Evolutionary conservation across 2,329 filamentous ascomycete species (phyloP), one percentile per base, ranked within the genome.

Genomic region (Raffaelea deltoideospora): DNA sequence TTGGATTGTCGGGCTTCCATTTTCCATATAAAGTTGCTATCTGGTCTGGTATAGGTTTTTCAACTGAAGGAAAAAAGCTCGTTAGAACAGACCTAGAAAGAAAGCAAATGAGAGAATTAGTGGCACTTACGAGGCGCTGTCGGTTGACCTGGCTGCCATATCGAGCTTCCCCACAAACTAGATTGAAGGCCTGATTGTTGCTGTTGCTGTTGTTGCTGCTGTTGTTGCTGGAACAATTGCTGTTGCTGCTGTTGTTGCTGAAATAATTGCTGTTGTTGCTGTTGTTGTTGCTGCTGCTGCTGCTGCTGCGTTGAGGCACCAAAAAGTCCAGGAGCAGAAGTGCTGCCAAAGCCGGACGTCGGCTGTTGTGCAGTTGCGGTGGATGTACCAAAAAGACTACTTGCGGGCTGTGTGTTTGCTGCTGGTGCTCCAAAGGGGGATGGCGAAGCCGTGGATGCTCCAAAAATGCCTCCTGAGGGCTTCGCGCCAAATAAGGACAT

Each of bases 21-120:
- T 87, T 86, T 41, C 73, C 64, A 36, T 73, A 62, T 29, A 90
- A 67, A 20, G 75, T 64, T 42, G 68, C 64, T 54, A 87, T 81
- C 54, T 88, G 82, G 39, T 86, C 77, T 17, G 74, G 66, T 31
- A 87, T 70, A 33, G 76, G 72, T 53, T 85, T 85, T 52, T 86
- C 78, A 47, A 66, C 72, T 75, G 43, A 41, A 11, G 18, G n/a
- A 31, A 18, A 18, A 17, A 15, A 10, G 17, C 14, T 4, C 5
- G 29, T 32, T 17, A 32, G 31, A 31, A 18, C 10, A 15, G 24
- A 19, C 6, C 8, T 4, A 30, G 11, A 10, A 10, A 30, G 4
- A 17, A 7, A 24, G 22, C 11, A 10, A 27, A 33, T 21, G 21
- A 24, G 7, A 23, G 5, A 20, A 15, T 24, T 7, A 7, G 17